A percentile compares a stretch with the other conserved stretches of the same genome.
phyloP scores from a whole-genome alignment of 495 filamentous ascomycete genomes.

The Poronia punctata region DNA sequence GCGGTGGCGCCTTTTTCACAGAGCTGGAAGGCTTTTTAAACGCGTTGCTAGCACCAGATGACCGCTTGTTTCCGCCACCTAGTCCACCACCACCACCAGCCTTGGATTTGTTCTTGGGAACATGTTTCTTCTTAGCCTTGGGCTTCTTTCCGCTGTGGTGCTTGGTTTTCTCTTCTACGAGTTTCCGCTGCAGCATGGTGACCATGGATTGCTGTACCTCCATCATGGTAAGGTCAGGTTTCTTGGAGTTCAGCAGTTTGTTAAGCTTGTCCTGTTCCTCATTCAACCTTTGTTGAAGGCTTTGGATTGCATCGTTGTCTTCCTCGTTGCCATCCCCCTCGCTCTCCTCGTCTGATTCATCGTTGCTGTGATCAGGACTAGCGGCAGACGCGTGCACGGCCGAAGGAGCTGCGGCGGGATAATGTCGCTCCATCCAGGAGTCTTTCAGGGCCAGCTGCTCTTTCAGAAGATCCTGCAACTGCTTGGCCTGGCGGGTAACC shows the following conservation, averaged over 20 bases:
- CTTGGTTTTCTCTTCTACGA: conserved; percentile 44
- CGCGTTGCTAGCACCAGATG: conserved; percentile 32
- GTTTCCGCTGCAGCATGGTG: conserved; percentile 37
- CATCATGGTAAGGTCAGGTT: conserved; percentile 51
- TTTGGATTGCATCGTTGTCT: conserved; percentile 21
- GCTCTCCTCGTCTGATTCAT: conserved; percentile 50
- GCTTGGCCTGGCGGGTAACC: conserved; percentile 61
- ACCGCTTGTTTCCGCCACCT: conserved; percentile 35
- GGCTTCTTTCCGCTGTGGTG: conserved; percentile 32
- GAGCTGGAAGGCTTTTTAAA: conserved; percentile 39
- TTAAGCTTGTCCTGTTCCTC: conserved; percentile 60
- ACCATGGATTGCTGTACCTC: conserved; percentile 49
- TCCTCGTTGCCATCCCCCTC: conserved; percentile 27
- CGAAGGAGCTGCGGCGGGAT: conserved; percentile 49
- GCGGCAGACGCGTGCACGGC: conserved; percentile 30
- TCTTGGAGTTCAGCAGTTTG: conserved; percentile 59
- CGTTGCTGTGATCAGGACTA: conserved; percentile 43
- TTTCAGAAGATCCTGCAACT: conserved; percentile 66
- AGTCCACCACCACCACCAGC: conserved; percentile 12
- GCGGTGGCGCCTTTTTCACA: conserved; percentile 33
- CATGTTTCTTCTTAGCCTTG: conserved; percentile 34
- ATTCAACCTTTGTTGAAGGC: conserved; percentile 34
- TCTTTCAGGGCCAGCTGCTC: conserved; percentile 65
- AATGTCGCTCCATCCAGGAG: conserved; percentile 67
- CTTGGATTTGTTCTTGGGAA: conserved; percentile 27